Percentiles rank a stretch among this genome's conserved stretches.
phyloP scores from a whole-genome alignment of 345 rosid genomes.

The Pugionium dolabratum region DNA sequence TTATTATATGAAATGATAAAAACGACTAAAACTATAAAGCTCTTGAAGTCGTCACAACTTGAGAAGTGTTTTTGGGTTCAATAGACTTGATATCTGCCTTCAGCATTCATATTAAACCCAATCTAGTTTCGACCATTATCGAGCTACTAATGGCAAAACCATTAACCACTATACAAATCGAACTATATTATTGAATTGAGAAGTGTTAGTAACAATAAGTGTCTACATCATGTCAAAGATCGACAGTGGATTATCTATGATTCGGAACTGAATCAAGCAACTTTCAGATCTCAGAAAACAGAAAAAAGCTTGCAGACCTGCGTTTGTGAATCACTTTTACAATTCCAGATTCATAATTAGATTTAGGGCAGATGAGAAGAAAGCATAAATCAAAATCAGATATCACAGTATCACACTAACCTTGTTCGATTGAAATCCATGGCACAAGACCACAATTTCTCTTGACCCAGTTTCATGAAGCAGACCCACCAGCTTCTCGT shows the following conservation, averaged over 20 bases:
- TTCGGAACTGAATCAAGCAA: background rate
- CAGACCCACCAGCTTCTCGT: constrained; percentile 70
- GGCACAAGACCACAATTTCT: constrained; percentile 71
- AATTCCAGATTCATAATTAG: constrained; percentile 3
- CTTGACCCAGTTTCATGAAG: constrained; percentile 72
- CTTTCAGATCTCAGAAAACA: background rate
- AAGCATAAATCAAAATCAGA: background rate
- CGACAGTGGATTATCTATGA: background rate
- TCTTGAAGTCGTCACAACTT: constrained; percentile 3
- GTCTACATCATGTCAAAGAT: background rate
- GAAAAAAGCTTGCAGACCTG: background rate
- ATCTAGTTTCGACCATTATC: constrained; percentile 3
- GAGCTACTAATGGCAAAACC: constrained; percentile 2
- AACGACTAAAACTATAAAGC: background rate
- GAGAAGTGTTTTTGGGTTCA: background rate
- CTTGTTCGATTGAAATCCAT: constrained; percentile 74
- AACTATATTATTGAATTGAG: background rate
- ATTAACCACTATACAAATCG: background rate
- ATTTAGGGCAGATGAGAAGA: background rate
- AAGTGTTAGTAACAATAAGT: background rate
- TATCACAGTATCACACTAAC: constrained; percentile 33
- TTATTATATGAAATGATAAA: background rate
- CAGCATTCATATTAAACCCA: background rate
- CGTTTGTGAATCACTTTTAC: background rate
- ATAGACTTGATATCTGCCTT: background rate